phyloP scores from a whole-genome alignment of 1,284 basidiomycete species.

The Malassezia arunalokei region DNA sequence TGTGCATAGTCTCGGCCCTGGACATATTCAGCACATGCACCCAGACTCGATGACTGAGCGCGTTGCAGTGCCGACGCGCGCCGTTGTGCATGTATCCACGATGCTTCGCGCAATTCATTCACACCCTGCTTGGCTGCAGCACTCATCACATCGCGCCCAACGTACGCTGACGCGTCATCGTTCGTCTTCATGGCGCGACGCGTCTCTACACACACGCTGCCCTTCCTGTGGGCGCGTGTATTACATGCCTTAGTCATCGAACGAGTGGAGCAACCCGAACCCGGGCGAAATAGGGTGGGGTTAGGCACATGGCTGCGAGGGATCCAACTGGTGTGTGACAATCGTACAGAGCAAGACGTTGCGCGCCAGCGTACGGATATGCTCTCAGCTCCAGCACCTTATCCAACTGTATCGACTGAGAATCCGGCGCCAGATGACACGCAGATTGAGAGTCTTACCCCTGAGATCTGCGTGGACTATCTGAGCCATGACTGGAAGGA shows the following conservation, averaged over 20 bases:
- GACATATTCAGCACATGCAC: not conserved
- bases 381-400: conserved; percentile 43
- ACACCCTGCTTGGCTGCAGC: conserved; percentile 2
- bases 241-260: too few species aligned
- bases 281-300: too few species aligned
- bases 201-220: too few species aligned
- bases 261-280: too few species aligned
- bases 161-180: not conserved
- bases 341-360: too few species aligned
- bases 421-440: conserved; percentile 42
- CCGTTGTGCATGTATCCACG: not conserved
- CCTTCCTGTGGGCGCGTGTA: too few species aligned
- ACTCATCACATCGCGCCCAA: conserved; percentile 2
- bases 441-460: conserved; percentile 44
- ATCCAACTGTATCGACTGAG: conserved; percentile 35
- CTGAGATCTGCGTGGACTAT: conserved; percentile 57
- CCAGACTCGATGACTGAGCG: not conserved
- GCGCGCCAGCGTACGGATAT: conserved; percentile 19
- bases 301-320: too few species aligned
- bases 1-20: conserved; percentile 1
- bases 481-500: conserved; percentile 89
- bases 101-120: conserved; percentile 1
- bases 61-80: conserved; percentile 4
- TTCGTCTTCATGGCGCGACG: not conserved
- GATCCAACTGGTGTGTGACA: too few species aligned